Conservation (phyloP, 2,329 filamentous ascomycete genomes). For the Hypomyces rosellus region DNA sequence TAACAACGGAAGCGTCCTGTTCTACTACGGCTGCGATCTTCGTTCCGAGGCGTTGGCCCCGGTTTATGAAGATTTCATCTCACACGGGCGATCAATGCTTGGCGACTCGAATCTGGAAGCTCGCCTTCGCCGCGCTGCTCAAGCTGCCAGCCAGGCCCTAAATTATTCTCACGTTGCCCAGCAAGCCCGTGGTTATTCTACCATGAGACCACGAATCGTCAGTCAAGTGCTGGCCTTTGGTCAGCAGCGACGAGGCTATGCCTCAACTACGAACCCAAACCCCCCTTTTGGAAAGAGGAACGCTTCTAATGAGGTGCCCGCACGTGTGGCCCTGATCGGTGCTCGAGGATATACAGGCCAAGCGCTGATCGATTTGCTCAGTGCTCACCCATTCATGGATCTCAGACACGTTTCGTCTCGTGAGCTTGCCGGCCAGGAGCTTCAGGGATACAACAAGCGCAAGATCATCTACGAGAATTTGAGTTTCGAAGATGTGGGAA, state of each 20-base stretch:
- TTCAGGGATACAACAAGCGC: constrained; percentile 85
- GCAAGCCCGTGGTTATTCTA: constrained; percentile 18
- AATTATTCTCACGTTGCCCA: constrained; percentile 20
- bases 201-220: constrained; percentile 14
- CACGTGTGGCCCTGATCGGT: constrained; percentile 80
- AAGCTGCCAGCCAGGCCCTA: constrained; percentile 54
- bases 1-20: constrained; percentile 80
- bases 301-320: constrained; percentile 70
- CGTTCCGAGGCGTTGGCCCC: constrained; percentile 69
- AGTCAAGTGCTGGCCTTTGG: constrained; percentile 47
- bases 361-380: constrained; percentile 79
- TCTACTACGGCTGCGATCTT: constrained; percentile 89
- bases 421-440: constrained; percentile 78
- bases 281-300: constrained; percentile 77
- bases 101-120: constrained; percentile 84
- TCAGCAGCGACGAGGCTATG: constrained; percentile 15
- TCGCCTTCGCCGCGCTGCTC: constrained; percentile 72
- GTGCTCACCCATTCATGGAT: constrained; percentile 83
- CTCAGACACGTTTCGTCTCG: constrained; percentile 88
- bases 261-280: constrained; percentile 54
- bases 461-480: constrained; percentile 91
- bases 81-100: constrained; percentile 79
- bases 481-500: constrained; percentile 74
- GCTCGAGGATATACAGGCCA: constrained; percentile 93
- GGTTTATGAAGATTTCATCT: constrained; percentile 78